These are phyloP conservation scores for Hysterangium stoloniferum DNA, from an alignment of 768 basidiomycete species.

Conservation along the genomic window DNA sequence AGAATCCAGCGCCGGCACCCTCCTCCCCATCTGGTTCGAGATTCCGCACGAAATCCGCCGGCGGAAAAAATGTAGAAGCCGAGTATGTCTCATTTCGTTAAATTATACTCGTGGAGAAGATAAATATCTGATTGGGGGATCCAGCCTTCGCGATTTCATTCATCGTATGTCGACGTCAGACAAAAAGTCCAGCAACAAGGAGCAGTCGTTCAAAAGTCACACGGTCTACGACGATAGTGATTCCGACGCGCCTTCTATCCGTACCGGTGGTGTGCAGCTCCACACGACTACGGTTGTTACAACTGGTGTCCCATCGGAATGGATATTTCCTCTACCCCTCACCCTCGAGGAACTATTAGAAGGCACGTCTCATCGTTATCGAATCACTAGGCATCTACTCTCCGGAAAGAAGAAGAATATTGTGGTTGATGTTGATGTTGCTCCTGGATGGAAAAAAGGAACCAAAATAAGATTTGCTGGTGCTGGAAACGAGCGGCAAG, in stretches of 20 bases:
- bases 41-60: background rate
- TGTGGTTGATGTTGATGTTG: slow-evolving; percentile 51
- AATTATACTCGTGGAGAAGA: background rate
- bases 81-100: slow-evolving; percentile 1
- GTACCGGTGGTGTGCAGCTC: slow-evolving; percentile 13
- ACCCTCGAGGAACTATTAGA: slow-evolving; percentile 55
- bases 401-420: slow-evolving; percentile 44
- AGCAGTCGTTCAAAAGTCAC: slow-evolving; percentile 4
- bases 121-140: background rate
- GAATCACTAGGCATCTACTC: slow-evolving; percentile 48
- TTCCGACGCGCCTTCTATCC: slow-evolving; percentile 23
- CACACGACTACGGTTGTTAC: slow-evolving; percentile 33
- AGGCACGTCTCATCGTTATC: slow-evolving; percentile 49
- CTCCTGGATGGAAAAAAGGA: slow-evolving; percentile 53
- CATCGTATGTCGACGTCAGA: slow-evolving; percentile 7
- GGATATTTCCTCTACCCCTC: slow-evolving; percentile 57
- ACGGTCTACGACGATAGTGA: slow-evolving; percentile 10
- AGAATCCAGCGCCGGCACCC: background rate
- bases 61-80: background rate
- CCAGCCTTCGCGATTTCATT: slow-evolving; percentile 9
- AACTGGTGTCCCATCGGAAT: slow-evolving; percentile 35
- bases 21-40: background rate
- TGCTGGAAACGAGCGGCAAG: slow-evolving; percentile 58
- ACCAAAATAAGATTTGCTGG: slow-evolving; percentile 52
- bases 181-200: background rate